phyloP scores from a whole-genome alignment of 164 flowering plant genomes.

The Tetrastigma voinierianum region DNA sequence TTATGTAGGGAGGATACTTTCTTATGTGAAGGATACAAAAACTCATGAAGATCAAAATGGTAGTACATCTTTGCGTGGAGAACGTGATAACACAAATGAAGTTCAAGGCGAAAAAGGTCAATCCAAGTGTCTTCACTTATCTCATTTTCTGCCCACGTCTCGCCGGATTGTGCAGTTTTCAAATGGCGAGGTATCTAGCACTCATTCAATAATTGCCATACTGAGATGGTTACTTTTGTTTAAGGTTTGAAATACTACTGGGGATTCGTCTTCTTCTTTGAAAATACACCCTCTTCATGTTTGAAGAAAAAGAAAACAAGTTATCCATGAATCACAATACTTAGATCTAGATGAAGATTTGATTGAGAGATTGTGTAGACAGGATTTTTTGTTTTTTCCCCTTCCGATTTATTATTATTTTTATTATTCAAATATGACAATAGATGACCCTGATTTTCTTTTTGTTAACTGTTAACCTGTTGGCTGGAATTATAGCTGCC shows the following conservation, averaged over 20 bases:
- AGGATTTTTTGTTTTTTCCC: not conserved
- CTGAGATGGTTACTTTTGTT: not conserved
- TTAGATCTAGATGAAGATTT: not conserved
- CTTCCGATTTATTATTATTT: too few species aligned
- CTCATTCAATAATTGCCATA: not conserved
- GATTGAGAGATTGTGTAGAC: not conserved
- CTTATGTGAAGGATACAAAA: conserved; percentile 35
- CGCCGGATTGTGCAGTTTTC: conserved; percentile 82
- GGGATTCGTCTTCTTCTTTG: not conserved
- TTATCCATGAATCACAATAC: not conserved
- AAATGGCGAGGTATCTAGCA: conserved; percentile 67
- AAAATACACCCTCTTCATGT: not conserved
- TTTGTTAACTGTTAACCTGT: not conserved
- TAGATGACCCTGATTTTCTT: not conserved
- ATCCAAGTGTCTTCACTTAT: conserved; percentile 35
- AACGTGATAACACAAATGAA: conserved; percentile 13
- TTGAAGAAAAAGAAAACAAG: not conserved
- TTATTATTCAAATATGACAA: too few species aligned
- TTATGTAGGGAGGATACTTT: conserved; percentile 73
- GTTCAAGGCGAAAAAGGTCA: conserved; percentile 15
- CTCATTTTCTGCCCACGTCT: conserved; percentile 80
- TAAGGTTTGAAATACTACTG: not conserved
- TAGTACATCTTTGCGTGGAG: conserved; percentile 21
- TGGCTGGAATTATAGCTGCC: not conserved
- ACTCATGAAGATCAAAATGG: conserved; percentile 19